Base-by-base conservation (phyloP, 2,329 filamentous ascomycete genomes). In the Clonostachys sp. region DNA sequence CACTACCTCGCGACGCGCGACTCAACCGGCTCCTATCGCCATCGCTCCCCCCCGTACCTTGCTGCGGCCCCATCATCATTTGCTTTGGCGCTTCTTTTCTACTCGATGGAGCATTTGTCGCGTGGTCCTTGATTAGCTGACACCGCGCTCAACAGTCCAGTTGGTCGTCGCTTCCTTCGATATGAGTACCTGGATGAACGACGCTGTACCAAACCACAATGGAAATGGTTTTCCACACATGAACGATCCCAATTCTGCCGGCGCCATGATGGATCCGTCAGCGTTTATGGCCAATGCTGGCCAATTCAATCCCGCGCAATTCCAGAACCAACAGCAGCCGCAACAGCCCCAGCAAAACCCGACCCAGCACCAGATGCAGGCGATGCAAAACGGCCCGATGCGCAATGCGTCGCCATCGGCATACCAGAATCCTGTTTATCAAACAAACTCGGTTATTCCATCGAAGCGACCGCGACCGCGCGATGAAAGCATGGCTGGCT, bases 401-500 rank as follows among this genome's bases (percentile, higher is more conserved):
- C 89, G 89, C 76, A 91, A 90, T 68, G 84, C 83, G 51, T 91
- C 89, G 46, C 87, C 88, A 41, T 83, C 83, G 50, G 34, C 66
- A 41, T 92, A 89, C 66, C 80, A 86, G 61, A 88, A 87, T 61
- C 81, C 86, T 51, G 80, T 82, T 60, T 95, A 92, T 73, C 87
- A 91, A 63, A 89, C 89, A 56, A 92, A 89, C 69, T 78, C 87
- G 43, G 84, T 95, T 60, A 85, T 96, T 56, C 92, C 92, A 49
- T 92, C 91, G 18, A 99, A 97, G 71, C 83, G 94, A 60, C 81
- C 88, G 46, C 81, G 89, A 42, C 86, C 87, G 45, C 76, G 82
- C 62, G 90, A 95, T 68, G 91, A 96, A 66, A 91, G 85, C 61
- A 78, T 94, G 61, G 86, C 84, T 55, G 85, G 87, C 63, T 95